Evolutionary conservation across 176 grass and related monocot genomes (phyloP).

Genomic region (Triticum dicoccoides): DNA sequence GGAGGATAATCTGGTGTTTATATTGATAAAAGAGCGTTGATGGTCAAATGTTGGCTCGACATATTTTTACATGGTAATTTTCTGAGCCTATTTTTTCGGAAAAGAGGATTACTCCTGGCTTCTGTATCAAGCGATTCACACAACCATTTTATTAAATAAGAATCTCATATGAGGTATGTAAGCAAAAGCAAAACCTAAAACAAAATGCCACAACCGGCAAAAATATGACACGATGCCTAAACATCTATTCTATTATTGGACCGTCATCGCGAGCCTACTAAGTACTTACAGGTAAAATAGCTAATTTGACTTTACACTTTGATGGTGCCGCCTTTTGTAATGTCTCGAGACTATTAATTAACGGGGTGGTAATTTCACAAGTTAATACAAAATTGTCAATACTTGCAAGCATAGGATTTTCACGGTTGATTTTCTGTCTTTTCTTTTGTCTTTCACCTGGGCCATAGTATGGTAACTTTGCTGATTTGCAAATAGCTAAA

Average conservation of each 20-base stretch:
- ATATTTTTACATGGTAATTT: constrained; percentile 11
- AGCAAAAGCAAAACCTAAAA: too few relatives aligned
- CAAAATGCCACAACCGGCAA: too few relatives aligned
- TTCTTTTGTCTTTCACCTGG: not conserved
- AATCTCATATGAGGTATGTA: too few relatives aligned
- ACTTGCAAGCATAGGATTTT: not conserved
- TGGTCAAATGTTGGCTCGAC: not conserved
- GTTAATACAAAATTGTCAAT: not conserved
- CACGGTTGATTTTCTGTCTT: not conserved
- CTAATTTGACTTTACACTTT: not conserved
- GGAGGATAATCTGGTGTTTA: constrained; percentile 5
- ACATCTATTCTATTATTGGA: too few relatives aligned
- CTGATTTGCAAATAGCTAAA: not conserved
- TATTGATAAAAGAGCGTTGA: not conserved
- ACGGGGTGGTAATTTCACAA: not conserved
- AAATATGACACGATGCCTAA: too few relatives aligned
- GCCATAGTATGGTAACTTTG: not conserved
- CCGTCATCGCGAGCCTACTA: too few relatives aligned
- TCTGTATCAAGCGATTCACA: too few relatives aligned
- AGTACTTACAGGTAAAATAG: not conserved
- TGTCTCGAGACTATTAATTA: not conserved
- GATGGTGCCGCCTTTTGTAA: not conserved
- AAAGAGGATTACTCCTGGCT: too few relatives aligned
- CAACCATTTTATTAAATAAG: too few relatives aligned
- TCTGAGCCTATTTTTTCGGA: not conserved